phyloP scores from a whole-genome alignment of 345 rosid genomes.

The Ceriops zippeliana region DNA sequence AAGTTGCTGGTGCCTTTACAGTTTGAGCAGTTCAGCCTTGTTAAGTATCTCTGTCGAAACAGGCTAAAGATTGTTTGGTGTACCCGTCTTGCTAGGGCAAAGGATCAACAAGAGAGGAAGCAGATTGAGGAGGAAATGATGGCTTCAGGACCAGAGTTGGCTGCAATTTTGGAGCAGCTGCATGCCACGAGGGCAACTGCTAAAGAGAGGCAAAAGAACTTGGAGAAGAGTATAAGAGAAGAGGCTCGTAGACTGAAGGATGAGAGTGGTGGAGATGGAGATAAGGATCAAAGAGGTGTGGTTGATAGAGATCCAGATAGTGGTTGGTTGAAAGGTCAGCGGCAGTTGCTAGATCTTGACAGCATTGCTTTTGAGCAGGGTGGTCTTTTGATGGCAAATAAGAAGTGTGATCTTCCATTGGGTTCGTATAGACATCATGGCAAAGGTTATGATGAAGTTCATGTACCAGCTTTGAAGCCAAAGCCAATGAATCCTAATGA shows the following conservation, averaged over 20 bases:
- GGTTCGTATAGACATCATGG: slow-evolving; percentile 61
- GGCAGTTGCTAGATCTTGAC: slow-evolving; percentile 82
- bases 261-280: slow-evolving; percentile 64
- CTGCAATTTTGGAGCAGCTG: slow-evolving; percentile 82
- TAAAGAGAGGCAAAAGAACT: slow-evolving; percentile 86
- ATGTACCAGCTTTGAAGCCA: slow-evolving; percentile 73
- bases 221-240: slow-evolving; percentile 91
- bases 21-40: slow-evolving; percentile 68
- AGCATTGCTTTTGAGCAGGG: slow-evolving; percentile 78
- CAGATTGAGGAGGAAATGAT: slow-evolving; percentile 82
- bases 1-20: slow-evolving; percentile 58
- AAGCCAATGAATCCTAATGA: slow-evolving; percentile 55
- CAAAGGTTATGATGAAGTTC: slow-evolving; percentile 94
- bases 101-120: slow-evolving; percentile 76
- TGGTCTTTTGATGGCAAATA: slow-evolving; percentile 86
- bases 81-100: slow-evolving; percentile 91
- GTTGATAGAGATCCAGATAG: slow-evolving; percentile 68
- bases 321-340: slow-evolving; percentile 80
- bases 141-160: slow-evolving; percentile 61
- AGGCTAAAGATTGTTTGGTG: slow-evolving; percentile 89
- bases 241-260: slow-evolving; percentile 91
- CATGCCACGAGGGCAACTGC: slow-evolving; percentile 93
- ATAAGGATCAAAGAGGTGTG: slow-evolving; percentile 52
- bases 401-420: slow-evolving; percentile 75
- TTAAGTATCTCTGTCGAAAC: slow-evolving; percentile 64